Evolutionary conservation across 495 filamentous ascomycete species (phyloP).

Genomic region (Aspergillus ostianus): DNA sequence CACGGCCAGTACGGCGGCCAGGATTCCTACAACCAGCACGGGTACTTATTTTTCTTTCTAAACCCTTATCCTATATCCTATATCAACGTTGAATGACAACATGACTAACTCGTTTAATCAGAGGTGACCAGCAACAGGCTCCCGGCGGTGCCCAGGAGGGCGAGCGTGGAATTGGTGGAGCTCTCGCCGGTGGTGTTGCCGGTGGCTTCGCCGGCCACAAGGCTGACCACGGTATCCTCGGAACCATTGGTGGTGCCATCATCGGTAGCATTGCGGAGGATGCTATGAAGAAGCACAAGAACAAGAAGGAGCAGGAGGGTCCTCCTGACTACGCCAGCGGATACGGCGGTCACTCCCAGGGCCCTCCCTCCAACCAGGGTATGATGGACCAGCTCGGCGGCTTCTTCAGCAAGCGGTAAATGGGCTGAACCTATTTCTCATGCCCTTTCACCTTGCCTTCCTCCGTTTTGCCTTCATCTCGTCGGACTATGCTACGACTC

Average conservation of each 20-base stretch:
- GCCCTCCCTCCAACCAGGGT: constrained; percentile 20
- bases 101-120: constrained; percentile 17
- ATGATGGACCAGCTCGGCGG: constrained; percentile 43
- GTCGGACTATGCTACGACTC: constrained; percentile 15
- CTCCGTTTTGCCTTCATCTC: constrained; percentile 9
- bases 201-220: constrained; percentile 50
- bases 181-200: constrained; percentile 45
- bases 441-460: background rate
- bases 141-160: constrained; percentile 44
- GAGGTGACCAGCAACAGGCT: constrained; percentile 21
- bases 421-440: constrained; percentile 25
- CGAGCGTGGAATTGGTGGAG: constrained; percentile 48
- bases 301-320: constrained; percentile 27
- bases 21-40: constrained; percentile 12
- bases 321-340: constrained; percentile 22
- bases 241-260: constrained; percentile 50
- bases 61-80: background rate
- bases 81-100: background rate
- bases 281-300: constrained; percentile 44
- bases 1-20: constrained; percentile 16
- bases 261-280: constrained; percentile 48
- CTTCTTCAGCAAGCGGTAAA: constrained; percentile 41
- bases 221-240: constrained; percentile 49
- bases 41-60: constrained; percentile 15
- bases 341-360: constrained; percentile 20